Percentiles rank a stretch among this genome's conserved stretches.
Conservation (phyloP, 306 rosid genomes). For the Rosa chinensis region DNA sequence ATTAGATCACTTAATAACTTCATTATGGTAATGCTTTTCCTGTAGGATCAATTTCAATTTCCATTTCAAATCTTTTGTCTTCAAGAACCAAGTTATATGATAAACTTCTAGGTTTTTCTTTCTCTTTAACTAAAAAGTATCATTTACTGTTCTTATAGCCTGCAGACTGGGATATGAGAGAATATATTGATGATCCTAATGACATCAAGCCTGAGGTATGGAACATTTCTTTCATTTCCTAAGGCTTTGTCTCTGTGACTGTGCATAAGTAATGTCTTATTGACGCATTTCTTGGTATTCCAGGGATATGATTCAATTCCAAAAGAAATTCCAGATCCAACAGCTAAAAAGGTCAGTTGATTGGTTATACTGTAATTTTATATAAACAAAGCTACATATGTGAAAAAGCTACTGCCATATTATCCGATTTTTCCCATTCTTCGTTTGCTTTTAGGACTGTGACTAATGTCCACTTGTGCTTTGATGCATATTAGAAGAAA, state of each 20-base stretch:
- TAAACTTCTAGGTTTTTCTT: background rate
- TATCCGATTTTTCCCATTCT: background rate
- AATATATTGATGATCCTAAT: constrained; percentile 81
- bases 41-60: background rate
- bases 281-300: constrained; percentile 28
- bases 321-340: constrained; percentile 84
- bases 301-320: constrained; percentile 88
- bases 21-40: constrained; percentile 19
- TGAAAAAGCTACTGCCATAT: background rate
- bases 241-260: background rate
- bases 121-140: constrained; percentile 18
- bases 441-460: background rate
- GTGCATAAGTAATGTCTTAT: constrained; percentile 17
- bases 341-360: constrained; percentile 67
- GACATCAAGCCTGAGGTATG: constrained; percentile 76
- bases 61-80: background rate
- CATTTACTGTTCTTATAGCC: constrained; percentile 52
- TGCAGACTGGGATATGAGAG: constrained; percentile 92
- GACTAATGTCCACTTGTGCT: constrained; percentile 3
- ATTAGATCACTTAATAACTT: constrained; percentile 12
- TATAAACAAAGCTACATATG: constrained; percentile 2
- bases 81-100: background rate
- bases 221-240: background rate
- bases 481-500: background rate
- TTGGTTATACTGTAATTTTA: background rate